A percentile compares a stretch with the other conserved stretches of the same genome.
phyloP scores from a whole-genome alignment of 495 filamentous ascomycete species.

The Paragyromitra xinjiangensis region DNA sequence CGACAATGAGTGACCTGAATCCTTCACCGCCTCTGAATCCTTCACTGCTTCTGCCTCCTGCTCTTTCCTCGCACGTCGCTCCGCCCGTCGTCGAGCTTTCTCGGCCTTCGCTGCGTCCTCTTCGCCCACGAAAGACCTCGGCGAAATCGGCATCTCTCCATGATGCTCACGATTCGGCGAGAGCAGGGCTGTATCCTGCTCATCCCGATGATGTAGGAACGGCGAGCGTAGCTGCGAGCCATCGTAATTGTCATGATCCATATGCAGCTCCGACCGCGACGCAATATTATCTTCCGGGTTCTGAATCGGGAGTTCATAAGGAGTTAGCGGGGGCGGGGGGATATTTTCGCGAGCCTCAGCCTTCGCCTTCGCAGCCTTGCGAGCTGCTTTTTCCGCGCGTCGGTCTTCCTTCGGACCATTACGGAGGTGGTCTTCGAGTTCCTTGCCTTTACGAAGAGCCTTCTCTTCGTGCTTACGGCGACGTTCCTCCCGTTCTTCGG shows the following conservation, averaged over 20 bases:
- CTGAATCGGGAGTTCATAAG: constrained; percentile 38
- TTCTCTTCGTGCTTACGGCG: constrained; percentile 60
- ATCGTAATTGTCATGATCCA: not conserved
- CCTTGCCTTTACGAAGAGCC: constrained; percentile 70
- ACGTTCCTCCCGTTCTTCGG: constrained; percentile 47
- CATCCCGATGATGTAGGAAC: constrained; percentile 41
- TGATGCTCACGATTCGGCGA: constrained; percentile 5
- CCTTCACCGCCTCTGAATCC: constrained; percentile 49
- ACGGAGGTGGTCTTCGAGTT: constrained; percentile 62
- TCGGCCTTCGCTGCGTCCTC: constrained; percentile 37
- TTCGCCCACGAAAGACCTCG: constrained; percentile 11
- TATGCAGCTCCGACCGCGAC: not conserved
- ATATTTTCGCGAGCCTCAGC: constrained; percentile 40
- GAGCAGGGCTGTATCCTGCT: constrained; percentile 26
- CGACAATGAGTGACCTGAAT: constrained; percentile 49
- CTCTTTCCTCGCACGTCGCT: constrained; percentile 43
- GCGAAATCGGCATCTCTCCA: constrained; percentile 23
- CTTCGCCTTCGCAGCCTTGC: constrained; percentile 49
- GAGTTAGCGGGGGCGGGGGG: constrained; percentile 18
- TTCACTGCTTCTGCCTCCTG: constrained; percentile 40
- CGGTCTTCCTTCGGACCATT: constrained; percentile 38
- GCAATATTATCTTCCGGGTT: constrained; percentile 10
- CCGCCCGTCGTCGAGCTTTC: constrained; percentile 48
- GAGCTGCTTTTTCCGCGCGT: constrained; percentile 41
- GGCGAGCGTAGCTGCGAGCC: constrained; percentile 26